Conservation (phyloP, 495 filamentous ascomycete genomes). For the Letharia columbiana region DNA sequence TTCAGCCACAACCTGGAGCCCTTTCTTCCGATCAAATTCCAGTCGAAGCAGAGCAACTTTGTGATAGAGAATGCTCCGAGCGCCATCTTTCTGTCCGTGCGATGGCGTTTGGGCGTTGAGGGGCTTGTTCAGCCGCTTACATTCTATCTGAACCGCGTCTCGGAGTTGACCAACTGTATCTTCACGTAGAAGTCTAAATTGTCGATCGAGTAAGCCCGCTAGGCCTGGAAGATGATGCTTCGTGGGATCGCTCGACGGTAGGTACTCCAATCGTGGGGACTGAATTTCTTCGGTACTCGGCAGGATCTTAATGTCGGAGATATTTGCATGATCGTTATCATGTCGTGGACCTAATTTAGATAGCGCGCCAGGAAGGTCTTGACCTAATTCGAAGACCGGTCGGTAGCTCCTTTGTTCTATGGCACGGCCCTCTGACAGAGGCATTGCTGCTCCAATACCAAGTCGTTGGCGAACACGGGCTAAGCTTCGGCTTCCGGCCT, state of each 20-base stretch:
- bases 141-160: constrained; percentile 43
- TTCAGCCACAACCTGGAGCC: constrained; percentile 45
- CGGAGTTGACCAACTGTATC: constrained; percentile 56
- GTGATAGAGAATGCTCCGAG: constrained; percentile 29
- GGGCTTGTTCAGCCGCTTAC: constrained; percentile 26
- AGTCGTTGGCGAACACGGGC: constrained; percentile 16
- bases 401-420: constrained; percentile 4
- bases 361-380: constrained; percentile 22
- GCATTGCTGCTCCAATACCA: constrained; percentile 15
- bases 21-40: constrained; percentile 34
- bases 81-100: constrained; percentile 26
- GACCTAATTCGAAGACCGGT: constrained; percentile 17
- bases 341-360: constrained; percentile 41
- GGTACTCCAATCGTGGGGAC: constrained; percentile 45
- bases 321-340: constrained; percentile 57
- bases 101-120: constrained; percentile 2
- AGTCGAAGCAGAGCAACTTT: constrained; percentile 22
- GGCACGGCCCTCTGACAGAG: constrained; percentile 1
- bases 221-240: constrained; percentile 51
- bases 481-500: constrained; percentile 24
- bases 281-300: constrained; percentile 56
- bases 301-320: constrained; percentile 52
- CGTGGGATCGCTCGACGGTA: constrained; percentile 46
- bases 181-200: constrained; percentile 61
- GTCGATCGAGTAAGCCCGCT: constrained; percentile 54